Percentiles rank a stretch among this genome's conserved stretches.
Conservation (phyloP, 371 early-diverging fungal genomes). For the Basidiobolus meristosporus region DNA sequence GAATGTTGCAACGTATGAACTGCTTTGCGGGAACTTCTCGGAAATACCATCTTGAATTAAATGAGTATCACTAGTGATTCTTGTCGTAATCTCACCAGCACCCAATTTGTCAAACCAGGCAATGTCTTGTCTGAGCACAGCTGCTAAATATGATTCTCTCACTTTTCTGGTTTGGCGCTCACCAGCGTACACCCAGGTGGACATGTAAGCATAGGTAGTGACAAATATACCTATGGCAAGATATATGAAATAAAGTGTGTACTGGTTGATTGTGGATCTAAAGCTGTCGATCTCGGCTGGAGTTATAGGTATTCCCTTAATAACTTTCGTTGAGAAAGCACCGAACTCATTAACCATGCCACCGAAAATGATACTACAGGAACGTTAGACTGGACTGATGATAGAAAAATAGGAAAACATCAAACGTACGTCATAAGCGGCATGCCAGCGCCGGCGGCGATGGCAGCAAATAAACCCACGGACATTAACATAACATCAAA, state of each 20-base stretch:
- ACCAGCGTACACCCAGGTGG: slow-evolving; percentile 11
- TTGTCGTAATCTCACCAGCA: slow-evolving; percentile 43
- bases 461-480: no score
- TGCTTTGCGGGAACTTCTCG: slow-evolving; percentile 63
- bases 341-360: slow-evolving; percentile 10
- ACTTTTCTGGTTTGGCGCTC: slow-evolving; percentile 21
- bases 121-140: slow-evolving; percentile 77
- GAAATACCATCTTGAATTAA: slow-evolving; percentile 71
- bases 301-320: not conserved
- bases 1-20: slow-evolving; percentile 49
- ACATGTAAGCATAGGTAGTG: slow-evolving; percentile 11
- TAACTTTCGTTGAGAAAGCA: slow-evolving; percentile 1
- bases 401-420: slow-evolving; percentile 6
- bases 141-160: slow-evolving; percentile 41
- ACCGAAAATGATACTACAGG: slow-evolving; percentile 27
- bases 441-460: no score
- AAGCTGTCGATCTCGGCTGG: not conserved
- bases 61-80: slow-evolving; percentile 57
- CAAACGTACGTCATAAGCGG: no score
- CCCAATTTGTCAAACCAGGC: slow-evolving; percentile 74
- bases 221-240: slow-evolving; percentile 29
- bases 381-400: slow-evolving; percentile 18
- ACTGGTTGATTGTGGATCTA: not conserved
- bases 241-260: slow-evolving; percentile 39
- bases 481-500: no score